Conservation (phyloP, 2,329 filamentous ascomycete genomes). For the Colletotrichum costaricense region DNA sequence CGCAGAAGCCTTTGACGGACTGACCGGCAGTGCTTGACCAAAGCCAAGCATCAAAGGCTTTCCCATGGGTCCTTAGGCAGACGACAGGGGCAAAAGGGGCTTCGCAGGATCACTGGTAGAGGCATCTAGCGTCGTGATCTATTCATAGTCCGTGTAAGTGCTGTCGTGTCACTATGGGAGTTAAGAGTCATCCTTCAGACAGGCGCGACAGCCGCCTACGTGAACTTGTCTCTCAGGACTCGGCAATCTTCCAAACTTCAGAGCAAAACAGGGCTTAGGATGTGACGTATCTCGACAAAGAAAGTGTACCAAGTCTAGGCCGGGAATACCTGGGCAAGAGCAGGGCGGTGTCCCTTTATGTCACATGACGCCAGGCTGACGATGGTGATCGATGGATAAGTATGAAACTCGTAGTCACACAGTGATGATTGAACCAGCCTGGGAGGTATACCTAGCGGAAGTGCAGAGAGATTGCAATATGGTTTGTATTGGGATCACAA, state of each 20-base stretch:
- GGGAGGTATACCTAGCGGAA: no score
- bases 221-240: neutral
- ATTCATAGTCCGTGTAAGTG: neutral
- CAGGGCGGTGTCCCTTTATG: neutral
- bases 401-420: neutral
- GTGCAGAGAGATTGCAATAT: neutral
- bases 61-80: neutral
- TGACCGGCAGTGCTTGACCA: neutral
- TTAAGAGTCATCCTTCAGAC: neutral
- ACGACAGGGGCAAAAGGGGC: constrained; percentile 15
- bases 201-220: constrained; percentile 5
- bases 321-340: neutral
- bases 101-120: neutral
- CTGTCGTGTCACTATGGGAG: neutral
- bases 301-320: neutral
- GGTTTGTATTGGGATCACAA: neutral
- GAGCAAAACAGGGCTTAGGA: neutral
- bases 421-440: neutral
- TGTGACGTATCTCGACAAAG: neutral
- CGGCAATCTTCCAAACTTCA: neutral
- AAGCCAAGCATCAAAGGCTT: constrained; percentile 9
- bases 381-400: neutral
- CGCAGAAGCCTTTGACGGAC: neutral
- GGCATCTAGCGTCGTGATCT: neutral
- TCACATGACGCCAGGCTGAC: neutral